A percentile compares a stretch with the other conserved stretches of the same genome.
These are phyloP conservation scores for Cyberlindnera euphorbiiphila DNA, from an alignment of 805 yeast species.

Conservation along the genomic window DNA sequence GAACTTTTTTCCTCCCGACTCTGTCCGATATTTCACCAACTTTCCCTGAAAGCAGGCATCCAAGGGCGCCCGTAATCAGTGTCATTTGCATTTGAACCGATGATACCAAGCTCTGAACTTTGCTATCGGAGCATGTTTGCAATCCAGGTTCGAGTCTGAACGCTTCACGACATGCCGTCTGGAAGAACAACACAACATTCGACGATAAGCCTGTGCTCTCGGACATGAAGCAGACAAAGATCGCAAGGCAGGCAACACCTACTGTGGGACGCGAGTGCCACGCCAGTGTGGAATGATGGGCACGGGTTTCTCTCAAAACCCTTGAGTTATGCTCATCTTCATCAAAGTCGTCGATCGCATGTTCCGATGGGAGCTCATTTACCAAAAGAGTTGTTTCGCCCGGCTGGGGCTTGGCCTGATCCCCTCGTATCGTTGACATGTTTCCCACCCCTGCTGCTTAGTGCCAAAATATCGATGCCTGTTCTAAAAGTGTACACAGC, in stretches of 20 bases:
- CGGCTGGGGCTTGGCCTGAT: not conserved
- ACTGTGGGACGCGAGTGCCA: slow-evolving; percentile 61
- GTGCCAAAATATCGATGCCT: too few relatives aligned
- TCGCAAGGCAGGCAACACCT: slow-evolving; percentile 40
- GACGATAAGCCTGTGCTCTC: slow-evolving; percentile 39
- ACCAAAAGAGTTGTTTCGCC: not conserved
- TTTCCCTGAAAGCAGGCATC: slow-evolving; percentile 54
- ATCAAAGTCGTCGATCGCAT: slow-evolving; percentile 28
- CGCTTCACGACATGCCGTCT: slow-evolving; percentile 26
- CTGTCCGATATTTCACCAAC: slow-evolving; percentile 62
- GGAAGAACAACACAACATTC: slow-evolving; percentile 32
- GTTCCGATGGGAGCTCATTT: slow-evolving; percentile 20
- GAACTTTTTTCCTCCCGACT: slow-evolving; percentile 53
- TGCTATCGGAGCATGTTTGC: slow-evolving; percentile 33
- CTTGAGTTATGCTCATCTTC: slow-evolving; percentile 38
- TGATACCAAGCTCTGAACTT: slow-evolving; percentile 44
- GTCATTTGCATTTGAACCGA: slow-evolving; percentile 43
- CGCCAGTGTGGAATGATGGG: slow-evolving; percentile 37
- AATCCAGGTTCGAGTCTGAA: slow-evolving; percentile 21
- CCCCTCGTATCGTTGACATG: not conserved
- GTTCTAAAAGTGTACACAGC: too few relatives aligned
- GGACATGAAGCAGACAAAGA: slow-evolving; percentile 42
- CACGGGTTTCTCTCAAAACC: slow-evolving; percentile 48
- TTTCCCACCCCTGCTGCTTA: too few relatives aligned
- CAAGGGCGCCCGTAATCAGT: slow-evolving; percentile 40